These are phyloP conservation scores for Hymenoscyphus scutula DNA, from an alignment of 2,329 filamentous ascomycete species.

Conservation along the genomic window DNA sequence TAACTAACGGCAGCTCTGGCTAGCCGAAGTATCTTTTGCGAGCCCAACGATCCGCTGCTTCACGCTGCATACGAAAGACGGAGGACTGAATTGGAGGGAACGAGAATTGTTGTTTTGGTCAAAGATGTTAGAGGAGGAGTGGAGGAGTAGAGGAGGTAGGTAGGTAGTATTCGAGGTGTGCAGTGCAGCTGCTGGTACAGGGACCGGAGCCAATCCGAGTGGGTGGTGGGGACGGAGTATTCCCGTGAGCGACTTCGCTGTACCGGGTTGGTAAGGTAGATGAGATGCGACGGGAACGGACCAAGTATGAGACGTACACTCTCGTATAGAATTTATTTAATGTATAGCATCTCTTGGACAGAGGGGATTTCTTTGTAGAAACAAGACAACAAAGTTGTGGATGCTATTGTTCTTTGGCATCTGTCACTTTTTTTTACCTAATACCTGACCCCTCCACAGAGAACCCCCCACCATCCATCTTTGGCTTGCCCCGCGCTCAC, in stretches of 20 bases:
- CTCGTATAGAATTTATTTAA: too few relatives aligned
- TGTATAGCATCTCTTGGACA: too few relatives aligned
- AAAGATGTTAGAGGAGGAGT: neutral
- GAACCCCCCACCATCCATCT: neutral
- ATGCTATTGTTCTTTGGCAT: conserved; percentile 1
- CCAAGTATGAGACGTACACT: neutral
- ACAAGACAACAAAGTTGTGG: neutral
- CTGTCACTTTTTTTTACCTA: neutral
- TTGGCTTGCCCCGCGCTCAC: neutral
- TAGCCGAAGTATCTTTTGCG: conserved; percentile 45
- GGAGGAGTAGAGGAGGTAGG: neutral
- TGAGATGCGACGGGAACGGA: neutral
- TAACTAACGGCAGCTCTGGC: conserved; percentile 29
- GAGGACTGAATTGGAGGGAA: neutral
- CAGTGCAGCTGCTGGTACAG: too few relatives aligned
- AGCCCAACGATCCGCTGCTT: conserved; percentile 50
- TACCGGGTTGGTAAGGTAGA: too few relatives aligned
- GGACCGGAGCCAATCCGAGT: neutral
- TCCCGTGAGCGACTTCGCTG: conserved; percentile 1
- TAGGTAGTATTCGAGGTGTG: neutral
- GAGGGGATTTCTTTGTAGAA: too few relatives aligned
- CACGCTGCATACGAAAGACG: conserved; percentile 46
- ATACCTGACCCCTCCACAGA: too few relatives aligned
- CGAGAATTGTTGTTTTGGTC: neutral
- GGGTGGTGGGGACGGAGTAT: neutral